A percentile compares a stretch with the other conserved stretches of the same genome.
These are phyloP conservation scores for Microcyclospora tardicrescens DNA, from an alignment of 2,329 filamentous ascomycete species.

Conservation along the genomic window DNA sequence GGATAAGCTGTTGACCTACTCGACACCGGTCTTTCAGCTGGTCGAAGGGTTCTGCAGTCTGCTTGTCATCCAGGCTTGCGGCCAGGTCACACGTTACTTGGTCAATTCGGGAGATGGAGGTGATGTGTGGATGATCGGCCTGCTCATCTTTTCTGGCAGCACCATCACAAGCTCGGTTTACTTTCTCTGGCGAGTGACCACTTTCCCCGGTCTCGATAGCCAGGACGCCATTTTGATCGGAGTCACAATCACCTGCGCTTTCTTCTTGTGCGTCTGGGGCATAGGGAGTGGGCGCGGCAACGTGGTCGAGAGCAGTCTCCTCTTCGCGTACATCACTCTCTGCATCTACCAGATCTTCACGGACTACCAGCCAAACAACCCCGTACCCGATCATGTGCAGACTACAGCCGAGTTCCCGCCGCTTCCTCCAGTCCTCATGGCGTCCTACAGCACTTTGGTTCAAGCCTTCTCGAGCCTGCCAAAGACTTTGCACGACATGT, in stretches of 20 bases:
- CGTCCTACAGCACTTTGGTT: slow-evolving; percentile 83
- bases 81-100: slow-evolving; percentile 87
- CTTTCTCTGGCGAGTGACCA: slow-evolving; percentile 89
- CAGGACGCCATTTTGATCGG: slow-evolving; percentile 87
- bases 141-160: slow-evolving; percentile 77
- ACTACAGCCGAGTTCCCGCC: slow-evolving; percentile 82
- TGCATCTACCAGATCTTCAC: slow-evolving; percentile 99
- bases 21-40: slow-evolving; percentile 86
- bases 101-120: slow-evolving; percentile 79
- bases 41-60: slow-evolving; percentile 94
- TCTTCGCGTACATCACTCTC: slow-evolving; percentile 96
- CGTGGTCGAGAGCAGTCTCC: slow-evolving; percentile 82
- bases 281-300: slow-evolving; percentile 91
- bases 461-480: slow-evolving; percentile 75
- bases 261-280: slow-evolving; percentile 86
- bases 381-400: slow-evolving; percentile 32
- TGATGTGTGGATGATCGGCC: slow-evolving; percentile 91
- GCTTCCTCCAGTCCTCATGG: slow-evolving; percentile 96
- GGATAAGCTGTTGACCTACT: slow-evolving; percentile 81
- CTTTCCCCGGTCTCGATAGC: slow-evolving; percentile 86
- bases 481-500: slow-evolving; percentile 65
- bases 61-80: slow-evolving; percentile 85
- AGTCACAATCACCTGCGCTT: slow-evolving; percentile 77
- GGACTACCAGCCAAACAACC: slow-evolving; percentile 73
- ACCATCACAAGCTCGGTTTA: slow-evolving; percentile 90